Evolutionary conservation across 164 flowering plant species (phyloP).

Genomic region (Vitis rupestris): DNA sequence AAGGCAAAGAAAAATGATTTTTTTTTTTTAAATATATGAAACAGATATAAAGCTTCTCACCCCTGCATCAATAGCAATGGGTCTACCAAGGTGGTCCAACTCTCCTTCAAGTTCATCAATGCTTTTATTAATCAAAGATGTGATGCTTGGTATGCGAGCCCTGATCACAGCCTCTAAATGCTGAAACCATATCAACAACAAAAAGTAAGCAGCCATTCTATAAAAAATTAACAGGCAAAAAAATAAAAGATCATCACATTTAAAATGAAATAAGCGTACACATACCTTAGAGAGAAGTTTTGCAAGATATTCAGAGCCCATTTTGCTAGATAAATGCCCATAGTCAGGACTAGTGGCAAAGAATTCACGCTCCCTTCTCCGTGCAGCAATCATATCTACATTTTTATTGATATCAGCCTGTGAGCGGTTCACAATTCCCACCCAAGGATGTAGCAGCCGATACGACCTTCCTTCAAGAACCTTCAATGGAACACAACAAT

Average conservation of each 20-base stretch:
- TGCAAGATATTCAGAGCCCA: conserved; percentile 96
- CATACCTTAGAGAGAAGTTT: conserved; percentile 83
- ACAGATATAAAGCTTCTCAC: conserved; percentile 29
- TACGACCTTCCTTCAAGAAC: conserved; percentile 90
- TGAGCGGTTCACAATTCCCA: conserved; percentile 90
- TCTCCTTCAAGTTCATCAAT: conserved; percentile 71
- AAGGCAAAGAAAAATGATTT: neutral
- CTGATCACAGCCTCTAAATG: conserved; percentile 68
- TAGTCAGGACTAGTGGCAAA: conserved; percentile 81
- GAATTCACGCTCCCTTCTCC: conserved; percentile 73
- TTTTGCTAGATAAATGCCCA: conserved; percentile 71
- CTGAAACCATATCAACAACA: conserved; percentile 32
- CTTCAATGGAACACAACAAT: conserved; percentile 26
- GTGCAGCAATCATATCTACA: conserved; percentile 82
- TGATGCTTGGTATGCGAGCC: conserved; percentile 62
- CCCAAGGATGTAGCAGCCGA: conserved; percentile 89
- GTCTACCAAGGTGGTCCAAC: conserved; percentile 64
- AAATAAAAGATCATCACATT: conserved; percentile 2
- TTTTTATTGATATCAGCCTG: conserved; percentile 92
- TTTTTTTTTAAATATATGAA: neutral
- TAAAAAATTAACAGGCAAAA: neutral
- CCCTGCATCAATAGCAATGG: conserved; percentile 77
- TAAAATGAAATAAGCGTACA: neutral
- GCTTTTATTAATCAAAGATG: conserved; percentile 56
- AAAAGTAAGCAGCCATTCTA: neutral